Evolutionary conservation across 495 filamentous ascomycete genomes (phyloP).

Genomic region (Aspergillus indologenus): DNA sequence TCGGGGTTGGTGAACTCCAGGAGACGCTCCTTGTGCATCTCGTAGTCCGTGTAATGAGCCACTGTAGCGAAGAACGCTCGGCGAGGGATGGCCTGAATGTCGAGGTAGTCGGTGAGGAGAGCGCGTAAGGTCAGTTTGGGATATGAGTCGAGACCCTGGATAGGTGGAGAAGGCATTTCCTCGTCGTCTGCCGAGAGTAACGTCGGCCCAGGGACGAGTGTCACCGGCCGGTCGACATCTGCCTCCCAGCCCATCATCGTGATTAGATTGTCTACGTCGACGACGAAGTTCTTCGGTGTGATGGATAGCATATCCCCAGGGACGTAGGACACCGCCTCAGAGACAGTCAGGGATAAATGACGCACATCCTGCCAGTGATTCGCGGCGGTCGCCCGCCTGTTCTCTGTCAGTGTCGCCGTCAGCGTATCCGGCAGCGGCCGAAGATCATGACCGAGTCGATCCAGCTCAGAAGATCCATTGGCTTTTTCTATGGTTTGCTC

Average conservation of each 20-base stretch:
- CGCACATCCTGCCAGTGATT: conserved; percentile 95
- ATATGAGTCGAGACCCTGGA: conserved; percentile 40
- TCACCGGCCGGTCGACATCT: conserved; percentile 64
- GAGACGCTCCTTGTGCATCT: conserved; percentile 74
- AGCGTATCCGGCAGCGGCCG: conserved; percentile 53
- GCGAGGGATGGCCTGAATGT: conserved; percentile 83
- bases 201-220: conserved; percentile 37
- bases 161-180: conserved; percentile 36
- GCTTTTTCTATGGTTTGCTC: neutral
- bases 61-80: conserved; percentile 78
- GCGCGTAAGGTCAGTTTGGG: conserved; percentile 63
- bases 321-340: conserved; percentile 41
- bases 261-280: conserved; percentile 74
- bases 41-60: conserved; percentile 67
- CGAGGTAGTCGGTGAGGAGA: conserved; percentile 76
- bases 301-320: conserved; percentile 79
- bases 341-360: conserved; percentile 57
- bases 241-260: conserved; percentile 70
- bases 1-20: conserved; percentile 74
- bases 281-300: conserved; percentile 79
- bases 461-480: conserved; percentile 24
- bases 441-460: conserved; percentile 44
- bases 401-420: conserved; percentile 44
- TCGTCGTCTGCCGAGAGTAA: conserved; percentile 19
- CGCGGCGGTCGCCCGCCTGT: conserved; percentile 69